Base-by-base conservation (phyloP, 371 early-diverging fungal genomes). In the Apophysomyces trapeziformis region DNA sequence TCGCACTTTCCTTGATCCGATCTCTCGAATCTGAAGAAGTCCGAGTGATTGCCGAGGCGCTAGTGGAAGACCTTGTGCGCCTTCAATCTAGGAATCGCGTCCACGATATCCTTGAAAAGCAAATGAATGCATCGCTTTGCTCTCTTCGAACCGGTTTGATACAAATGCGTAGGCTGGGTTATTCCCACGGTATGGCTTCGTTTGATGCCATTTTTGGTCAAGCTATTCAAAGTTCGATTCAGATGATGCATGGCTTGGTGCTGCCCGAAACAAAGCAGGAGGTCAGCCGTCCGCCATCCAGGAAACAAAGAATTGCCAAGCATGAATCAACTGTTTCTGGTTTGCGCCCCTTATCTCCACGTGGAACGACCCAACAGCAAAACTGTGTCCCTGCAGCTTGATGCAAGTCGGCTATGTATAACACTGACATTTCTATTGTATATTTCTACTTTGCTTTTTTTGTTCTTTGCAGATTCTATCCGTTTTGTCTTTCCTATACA, bases 21-120 rank as follows among this genome's bases (percentile, higher is more conserved):
- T 68, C 73, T 2, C 60, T 79, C 5, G 77, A 74, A n/a, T 67
- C 66, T 3, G 80, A 79, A 60, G 80, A 79, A 54, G 68, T 75
- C 2, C 45, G 68, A 6, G 43, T 74, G 13, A 46, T 77, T 2
- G 65, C 77, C 7, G 80, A 79, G 47, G 63, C 68, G 0, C 37
- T 79, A 2, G n/a, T 77, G 21, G 75, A 79, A 47, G 74, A 79
- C 21, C 35, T 77, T 14, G 59, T 77, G 38, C 68, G 69, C 1
- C 57, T 77, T 4, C 68, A 68, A 45, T 58, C 65, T 13, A 56
- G 66, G 12, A 38, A 69, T 11, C 56, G 63, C 6, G 46, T 56
- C n/a, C 41, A 18, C 45, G 50, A 13, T 26, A 61, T 35, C 7
- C 46, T 16, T 61, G 57, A 12, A 8, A 63, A 36, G 37, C 62